Conservation (phyloP, 139 green algal species). For the Monoraphidium neglectum region DNA sequence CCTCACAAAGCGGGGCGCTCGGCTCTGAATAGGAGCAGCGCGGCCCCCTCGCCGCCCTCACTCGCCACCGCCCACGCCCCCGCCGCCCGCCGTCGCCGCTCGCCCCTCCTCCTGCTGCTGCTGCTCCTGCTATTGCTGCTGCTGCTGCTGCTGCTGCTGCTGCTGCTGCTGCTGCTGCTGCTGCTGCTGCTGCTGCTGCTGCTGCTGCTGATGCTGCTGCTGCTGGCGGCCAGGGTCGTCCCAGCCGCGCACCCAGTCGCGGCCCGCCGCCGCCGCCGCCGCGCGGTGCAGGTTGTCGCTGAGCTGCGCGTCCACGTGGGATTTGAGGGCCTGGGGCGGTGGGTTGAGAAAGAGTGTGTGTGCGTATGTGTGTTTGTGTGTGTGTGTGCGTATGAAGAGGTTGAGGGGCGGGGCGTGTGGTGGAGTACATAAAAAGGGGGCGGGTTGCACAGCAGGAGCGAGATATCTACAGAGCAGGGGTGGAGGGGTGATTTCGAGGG, state of each 20-base stretch:
- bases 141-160: background rate
- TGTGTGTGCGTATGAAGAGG: background rate
- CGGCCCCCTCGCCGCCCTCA: background rate
- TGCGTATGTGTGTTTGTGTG: background rate
- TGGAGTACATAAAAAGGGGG: background rate
- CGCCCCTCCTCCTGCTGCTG: background rate
- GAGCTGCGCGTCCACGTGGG: conserved; percentile 48
- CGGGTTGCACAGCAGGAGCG: no score
- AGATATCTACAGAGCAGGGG: no score
- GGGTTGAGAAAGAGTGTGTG: no score
- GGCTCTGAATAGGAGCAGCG: background rate
- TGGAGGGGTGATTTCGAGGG: no score
- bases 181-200: background rate
- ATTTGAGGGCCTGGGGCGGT: conserved; percentile 37
- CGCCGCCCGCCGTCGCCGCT: background rate
- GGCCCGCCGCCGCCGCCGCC: conserved; percentile 42
- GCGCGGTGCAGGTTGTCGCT: conserved; percentile 32
- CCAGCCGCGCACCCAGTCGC: conserved; percentile 73
- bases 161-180: conserved; percentile 14
- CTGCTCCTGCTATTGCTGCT: conserved; percentile 18
- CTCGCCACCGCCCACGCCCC: background rate
- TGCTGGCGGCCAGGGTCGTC: conserved; percentile 55
- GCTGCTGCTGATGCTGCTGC: background rate
- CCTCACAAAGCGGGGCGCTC: background rate
- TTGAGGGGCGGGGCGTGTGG: background rate